Base-by-base conservation (phyloP, 768 basidiomycete genomes). In the Cantharellus anzutake region DNA sequence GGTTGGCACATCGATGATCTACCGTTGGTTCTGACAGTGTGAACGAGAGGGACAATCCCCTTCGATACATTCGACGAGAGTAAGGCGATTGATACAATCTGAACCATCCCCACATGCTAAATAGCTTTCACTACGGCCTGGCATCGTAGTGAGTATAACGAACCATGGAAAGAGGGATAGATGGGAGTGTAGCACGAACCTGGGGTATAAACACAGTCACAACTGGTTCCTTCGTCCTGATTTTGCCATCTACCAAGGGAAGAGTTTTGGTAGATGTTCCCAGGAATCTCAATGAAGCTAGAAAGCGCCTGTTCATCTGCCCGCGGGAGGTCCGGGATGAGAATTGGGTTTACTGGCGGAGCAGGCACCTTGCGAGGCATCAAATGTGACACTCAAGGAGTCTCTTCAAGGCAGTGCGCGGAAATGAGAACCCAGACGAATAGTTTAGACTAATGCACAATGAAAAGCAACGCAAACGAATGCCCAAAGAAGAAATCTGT, bases 21-120 rank as follows among this genome's bases (percentile, higher is more conserved):
- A 93, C 94, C 94, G 80, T 72, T 97, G 94, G 68, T 99, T 99
- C 68, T 82, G 84, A 70, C 96, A 99, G 65, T 83, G 75, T 4
- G 72, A 67, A 51, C 80, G 74, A 73, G 88, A 91, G 42, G 84
- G 80, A 73, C 96, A 99, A 65, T 97, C 92, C 42, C 78, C 84
- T 11, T 80, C 73, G n/a, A 93, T 71, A 71, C 96, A 99, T 71
- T 99, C 96, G 7, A 98, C 90, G 71, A 94, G 93, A 35, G 96
- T 93, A 62, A 98, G 79, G 60, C 92, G 78, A 71, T 98, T 99
- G 73, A 99, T 97, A 70, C 96, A 99, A 73, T 94, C 88, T 34
- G 89, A 90, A 62, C 79, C 75, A 42, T 81, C 79, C 35, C 92
- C 90, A 71, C 96, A 99, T 3, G 90, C 89, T 58, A 71, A 71